These are phyloP conservation scores for Beauveria bassiana DNA, from an alignment of 2,329 filamentous ascomycete species.

Conservation along the genomic window DNA sequence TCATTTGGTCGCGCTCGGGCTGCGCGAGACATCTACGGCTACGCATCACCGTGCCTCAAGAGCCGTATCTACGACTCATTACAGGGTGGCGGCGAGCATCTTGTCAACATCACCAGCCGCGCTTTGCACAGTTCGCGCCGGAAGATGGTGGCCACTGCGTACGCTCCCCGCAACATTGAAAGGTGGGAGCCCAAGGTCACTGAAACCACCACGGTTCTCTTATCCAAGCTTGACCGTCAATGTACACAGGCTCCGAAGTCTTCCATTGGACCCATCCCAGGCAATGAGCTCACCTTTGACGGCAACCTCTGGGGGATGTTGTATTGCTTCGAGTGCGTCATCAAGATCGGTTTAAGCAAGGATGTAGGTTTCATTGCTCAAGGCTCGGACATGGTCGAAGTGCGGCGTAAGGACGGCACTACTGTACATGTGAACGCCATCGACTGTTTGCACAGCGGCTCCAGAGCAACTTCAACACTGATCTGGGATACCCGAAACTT, in stretches of 20 bases:
- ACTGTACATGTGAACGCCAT: neutral
- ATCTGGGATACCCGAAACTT: neutral
- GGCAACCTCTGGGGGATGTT: neutral
- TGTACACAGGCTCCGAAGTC: neutral
- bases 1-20: constrained; percentile 33
- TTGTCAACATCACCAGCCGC: neutral
- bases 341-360: neutral
- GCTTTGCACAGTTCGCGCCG: neutral
- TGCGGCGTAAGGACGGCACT: neutral
- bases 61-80: neutral
- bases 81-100: neutral
- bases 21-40: constrained; percentile 41
- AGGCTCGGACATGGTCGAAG: neutral
- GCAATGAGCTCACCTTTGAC: neutral
- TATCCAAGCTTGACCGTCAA: neutral
- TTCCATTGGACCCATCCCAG: neutral
- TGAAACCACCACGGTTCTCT: neutral
- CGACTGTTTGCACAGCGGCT: neutral
- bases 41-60: neutral
- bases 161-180: neutral
- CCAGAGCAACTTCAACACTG: neutral
- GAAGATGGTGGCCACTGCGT: neutral
- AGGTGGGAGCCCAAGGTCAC: neutral
- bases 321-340: neutral
- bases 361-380: neutral